A percentile compares a stretch with the other conserved stretches of the same genome.
Conservation (phyloP, 352 stramenopile genomes). For the Phytophthora multivora region DNA sequence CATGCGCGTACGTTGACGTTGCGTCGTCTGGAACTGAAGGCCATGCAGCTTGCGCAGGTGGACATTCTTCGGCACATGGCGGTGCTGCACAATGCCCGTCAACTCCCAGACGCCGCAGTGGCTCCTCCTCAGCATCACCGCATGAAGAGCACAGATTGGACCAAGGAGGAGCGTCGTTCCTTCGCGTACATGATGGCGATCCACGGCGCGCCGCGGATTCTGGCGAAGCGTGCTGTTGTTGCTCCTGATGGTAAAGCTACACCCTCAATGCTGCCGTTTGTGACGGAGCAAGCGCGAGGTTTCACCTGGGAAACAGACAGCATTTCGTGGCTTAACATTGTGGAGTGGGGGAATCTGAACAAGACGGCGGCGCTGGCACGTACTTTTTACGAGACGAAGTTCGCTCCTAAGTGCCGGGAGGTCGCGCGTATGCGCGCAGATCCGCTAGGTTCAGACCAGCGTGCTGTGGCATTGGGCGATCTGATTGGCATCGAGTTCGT, state of each 20-base stretch:
- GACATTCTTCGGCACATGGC: slow-evolving; percentile 78
- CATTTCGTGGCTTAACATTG: slow-evolving; percentile 84
- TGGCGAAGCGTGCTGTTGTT: slow-evolving; percentile 63
- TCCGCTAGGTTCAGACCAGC: slow-evolving; percentile 76
- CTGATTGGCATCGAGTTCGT: slow-evolving; percentile 89
- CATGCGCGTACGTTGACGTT: slow-evolving; percentile 62
- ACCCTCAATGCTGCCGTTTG: slow-evolving; percentile 34
- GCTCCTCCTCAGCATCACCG: slow-evolving; percentile 53
- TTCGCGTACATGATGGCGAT: slow-evolving; percentile 82
- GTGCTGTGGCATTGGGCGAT: slow-evolving; percentile 70
- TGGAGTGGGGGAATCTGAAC: slow-evolving; percentile 83
- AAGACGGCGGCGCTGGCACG: slow-evolving; percentile 69
- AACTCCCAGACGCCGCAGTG: slow-evolving; percentile 54
- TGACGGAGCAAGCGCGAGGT: slow-evolving; percentile 37
- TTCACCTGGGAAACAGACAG: slow-evolving; percentile 84
- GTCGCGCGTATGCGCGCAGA: slow-evolving; percentile 83
- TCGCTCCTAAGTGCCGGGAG: slow-evolving; percentile 74
- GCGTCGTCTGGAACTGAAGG: slow-evolving; percentile 82
- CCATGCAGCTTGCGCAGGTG: slow-evolving; percentile 82
- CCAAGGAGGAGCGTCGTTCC: slow-evolving; percentile 80
- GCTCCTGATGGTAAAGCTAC: slow-evolving; percentile 30
- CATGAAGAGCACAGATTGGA: slow-evolving; percentile 85
- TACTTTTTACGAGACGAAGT: slow-evolving; percentile 77
- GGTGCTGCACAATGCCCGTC: slow-evolving; percentile 65
- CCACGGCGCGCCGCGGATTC: slow-evolving; percentile 75